phyloP scores from a whole-genome alignment of 371 early-diverging fungal genomes.

The Dichotomocladium elegans region DNA sequence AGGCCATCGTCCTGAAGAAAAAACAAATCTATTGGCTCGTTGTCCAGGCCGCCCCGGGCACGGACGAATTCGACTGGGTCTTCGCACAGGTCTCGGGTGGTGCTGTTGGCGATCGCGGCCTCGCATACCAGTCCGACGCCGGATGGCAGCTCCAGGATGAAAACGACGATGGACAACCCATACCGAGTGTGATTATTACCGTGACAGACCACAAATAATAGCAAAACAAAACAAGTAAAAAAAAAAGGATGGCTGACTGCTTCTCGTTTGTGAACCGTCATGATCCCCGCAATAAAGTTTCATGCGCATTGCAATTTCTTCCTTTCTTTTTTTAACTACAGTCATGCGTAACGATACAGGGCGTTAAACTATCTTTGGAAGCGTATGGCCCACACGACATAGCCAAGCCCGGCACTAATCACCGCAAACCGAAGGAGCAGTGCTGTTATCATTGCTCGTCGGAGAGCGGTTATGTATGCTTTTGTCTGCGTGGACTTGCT shows the following conservation, averaged over 20 bases:
- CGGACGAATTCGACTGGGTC: slow-evolving; percentile 9
- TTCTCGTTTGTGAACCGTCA: neutral
- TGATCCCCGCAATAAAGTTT: no score
- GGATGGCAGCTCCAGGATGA: slow-evolving; percentile 11
- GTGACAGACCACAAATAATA: slow-evolving; percentile 7
- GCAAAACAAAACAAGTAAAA: neutral
- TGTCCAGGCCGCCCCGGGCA: neutral
- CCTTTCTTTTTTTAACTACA: no score
- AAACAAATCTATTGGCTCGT: slow-evolving; percentile 15
- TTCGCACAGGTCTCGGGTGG: slow-evolving; percentile 5
- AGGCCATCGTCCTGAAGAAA: slow-evolving; percentile 14
- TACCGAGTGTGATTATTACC: slow-evolving; percentile 11
- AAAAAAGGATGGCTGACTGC: neutral
- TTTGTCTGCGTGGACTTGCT: no score
- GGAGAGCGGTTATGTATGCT: no score
- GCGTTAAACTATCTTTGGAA: no score
- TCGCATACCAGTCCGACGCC: slow-evolving; percentile 6
- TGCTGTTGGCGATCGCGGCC: neutral
- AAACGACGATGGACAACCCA: neutral
- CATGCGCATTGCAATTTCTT: no score
- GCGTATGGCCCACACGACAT: no score
- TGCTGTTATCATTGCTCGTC: no score
- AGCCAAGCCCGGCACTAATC: no score
- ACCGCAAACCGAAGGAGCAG: no score
- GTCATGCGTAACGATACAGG: no score